Evolutionary conservation across 116 monocot species (phyloP).

Genomic region (Posidonia oceanica): DNA sequence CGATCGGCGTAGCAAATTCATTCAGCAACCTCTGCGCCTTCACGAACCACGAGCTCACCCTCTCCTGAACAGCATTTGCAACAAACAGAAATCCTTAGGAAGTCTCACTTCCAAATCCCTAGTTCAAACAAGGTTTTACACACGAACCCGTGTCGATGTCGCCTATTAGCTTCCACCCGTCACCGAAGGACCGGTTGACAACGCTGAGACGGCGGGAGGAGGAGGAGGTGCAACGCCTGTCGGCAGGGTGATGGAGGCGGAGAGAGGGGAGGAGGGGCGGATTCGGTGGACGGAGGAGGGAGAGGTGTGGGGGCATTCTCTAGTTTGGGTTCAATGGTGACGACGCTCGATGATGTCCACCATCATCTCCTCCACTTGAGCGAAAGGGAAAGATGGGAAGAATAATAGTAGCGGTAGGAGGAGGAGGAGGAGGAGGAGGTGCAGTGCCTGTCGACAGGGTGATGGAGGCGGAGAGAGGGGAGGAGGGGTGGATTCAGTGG

Average conservation of each 20-base stretch:
- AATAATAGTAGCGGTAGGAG: no score
- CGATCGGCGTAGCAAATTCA: constrained; percentile 46
- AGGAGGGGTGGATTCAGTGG: not conserved
- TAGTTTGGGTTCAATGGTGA: no score
- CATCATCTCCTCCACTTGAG: no score
- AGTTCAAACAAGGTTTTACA: not conserved
- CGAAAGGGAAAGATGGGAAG: no score
- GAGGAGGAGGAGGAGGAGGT: no score
- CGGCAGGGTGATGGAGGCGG: not conserved
- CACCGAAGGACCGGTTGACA: not conserved
- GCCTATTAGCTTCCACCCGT: constrained; percentile 5
- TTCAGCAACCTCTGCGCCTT: constrained; percentile 43
- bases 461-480: not conserved
- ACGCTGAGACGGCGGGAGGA: not conserved
- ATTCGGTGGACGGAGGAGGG: constrained; percentile 1
- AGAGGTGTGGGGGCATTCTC: not conserved
- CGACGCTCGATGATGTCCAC: no score
- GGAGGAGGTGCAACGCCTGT: no score
- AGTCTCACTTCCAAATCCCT: not conserved
- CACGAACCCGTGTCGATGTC: not conserved
- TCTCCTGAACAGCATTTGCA: constrained; percentile 39
- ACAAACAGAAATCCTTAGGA: not conserved
- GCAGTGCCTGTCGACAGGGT: no score
- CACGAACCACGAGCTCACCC: constrained; percentile 52
- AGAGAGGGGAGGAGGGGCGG: not conserved